Conservation (phyloP, 176 grass and related monocot genomes). For the Oryza officinalis region DNA sequence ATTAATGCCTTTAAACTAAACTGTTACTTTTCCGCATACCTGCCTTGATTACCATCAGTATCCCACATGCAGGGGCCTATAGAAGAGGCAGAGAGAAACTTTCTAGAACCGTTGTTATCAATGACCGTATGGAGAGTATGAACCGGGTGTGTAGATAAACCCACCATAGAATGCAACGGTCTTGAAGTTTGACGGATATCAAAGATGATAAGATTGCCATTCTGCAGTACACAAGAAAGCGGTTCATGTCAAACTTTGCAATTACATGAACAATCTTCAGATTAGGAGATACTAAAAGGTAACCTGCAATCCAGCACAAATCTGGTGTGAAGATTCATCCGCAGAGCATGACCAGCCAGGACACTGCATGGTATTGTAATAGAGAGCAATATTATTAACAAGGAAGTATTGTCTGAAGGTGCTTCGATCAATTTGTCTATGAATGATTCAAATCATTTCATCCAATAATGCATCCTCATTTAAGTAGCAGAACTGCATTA, state of each 20-base stretch:
- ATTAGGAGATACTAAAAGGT: constrained; percentile 1
- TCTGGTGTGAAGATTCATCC: constrained; percentile 33
- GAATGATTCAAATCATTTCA: background rate
- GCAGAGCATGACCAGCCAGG: constrained; percentile 85
- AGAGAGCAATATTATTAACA: background rate
- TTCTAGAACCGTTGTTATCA: constrained; percentile 48
- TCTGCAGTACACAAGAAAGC: constrained; percentile 36
- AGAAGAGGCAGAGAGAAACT: constrained; percentile 75
- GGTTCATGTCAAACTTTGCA: constrained; percentile 11
- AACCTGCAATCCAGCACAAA: constrained; percentile 94
- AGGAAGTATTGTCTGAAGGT: background rate
- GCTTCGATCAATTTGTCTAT: constrained; percentile 6
- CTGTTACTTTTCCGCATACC: constrained; percentile 30
- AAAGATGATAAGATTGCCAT: constrained; percentile 73
- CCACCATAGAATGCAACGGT: constrained; percentile 55
- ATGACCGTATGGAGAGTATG: constrained; percentile 68
- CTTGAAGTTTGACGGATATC: constrained; percentile 63
- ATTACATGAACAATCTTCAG: constrained; percentile 21
- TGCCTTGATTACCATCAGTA: constrained; percentile 39
- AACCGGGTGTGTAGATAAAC: constrained; percentile 58
- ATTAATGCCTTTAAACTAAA: background rate
- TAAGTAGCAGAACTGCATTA: background rate
- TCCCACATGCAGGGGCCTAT: constrained; percentile 83
- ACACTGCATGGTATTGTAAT: constrained; percentile 38
- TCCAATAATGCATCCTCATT: background rate